Evolutionary conservation across 495 filamentous ascomycete species (phyloP).

Genomic region (Immersiella caudata): DNA sequence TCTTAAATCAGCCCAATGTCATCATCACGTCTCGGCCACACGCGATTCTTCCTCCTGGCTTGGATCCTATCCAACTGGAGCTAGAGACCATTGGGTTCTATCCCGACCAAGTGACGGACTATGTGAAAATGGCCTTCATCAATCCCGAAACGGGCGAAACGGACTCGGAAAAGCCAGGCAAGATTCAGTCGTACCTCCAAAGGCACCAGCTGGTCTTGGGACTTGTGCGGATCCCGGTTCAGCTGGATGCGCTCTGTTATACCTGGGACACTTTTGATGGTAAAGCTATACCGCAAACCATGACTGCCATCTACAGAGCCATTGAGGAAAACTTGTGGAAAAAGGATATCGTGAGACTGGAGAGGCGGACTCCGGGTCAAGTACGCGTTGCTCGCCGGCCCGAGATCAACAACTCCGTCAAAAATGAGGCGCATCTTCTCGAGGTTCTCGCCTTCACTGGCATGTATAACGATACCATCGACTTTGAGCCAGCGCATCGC

Average conservation of each 20-base stretch:
- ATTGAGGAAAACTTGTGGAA: slow-evolving; percentile 45
- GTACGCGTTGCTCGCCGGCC: neutral
- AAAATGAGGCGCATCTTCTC: slow-evolving; percentile 35
- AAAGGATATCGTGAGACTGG: slow-evolving; percentile 43
- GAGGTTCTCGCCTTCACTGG: slow-evolving; percentile 46
- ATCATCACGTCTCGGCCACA: slow-evolving; percentile 45
- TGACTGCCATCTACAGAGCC: slow-evolving; percentile 47
- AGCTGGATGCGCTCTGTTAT: slow-evolving; percentile 52
- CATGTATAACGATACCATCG: slow-evolving; percentile 40
- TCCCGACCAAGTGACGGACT: slow-evolving; percentile 37
- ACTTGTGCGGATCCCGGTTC: slow-evolving; percentile 51
- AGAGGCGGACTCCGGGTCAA: slow-evolving; percentile 28
- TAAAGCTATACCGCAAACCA: slow-evolving; percentile 33
- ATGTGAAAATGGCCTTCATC: slow-evolving; percentile 29
- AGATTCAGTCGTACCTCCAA: slow-evolving; percentile 42
- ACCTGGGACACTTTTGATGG: slow-evolving; percentile 36
- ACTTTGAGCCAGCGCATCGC: slow-evolving; percentile 37
- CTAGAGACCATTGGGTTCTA: slow-evolving; percentile 43
- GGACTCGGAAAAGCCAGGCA: slow-evolving; percentile 26
- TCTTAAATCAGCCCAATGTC: slow-evolving; percentile 43
- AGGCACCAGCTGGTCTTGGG: slow-evolving; percentile 38
- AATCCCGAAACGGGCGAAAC: no score
- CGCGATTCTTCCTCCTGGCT: slow-evolving; percentile 20
- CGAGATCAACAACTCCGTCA: slow-evolving; percentile 26
- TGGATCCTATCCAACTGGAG: slow-evolving; percentile 31